Percentiles rank a stretch among this genome's conserved stretches.
These are phyloP conservation scores for Protomyces pachydermus DNA, from an alignment of 1,139 yeast genomes.

Conservation along the genomic window DNA sequence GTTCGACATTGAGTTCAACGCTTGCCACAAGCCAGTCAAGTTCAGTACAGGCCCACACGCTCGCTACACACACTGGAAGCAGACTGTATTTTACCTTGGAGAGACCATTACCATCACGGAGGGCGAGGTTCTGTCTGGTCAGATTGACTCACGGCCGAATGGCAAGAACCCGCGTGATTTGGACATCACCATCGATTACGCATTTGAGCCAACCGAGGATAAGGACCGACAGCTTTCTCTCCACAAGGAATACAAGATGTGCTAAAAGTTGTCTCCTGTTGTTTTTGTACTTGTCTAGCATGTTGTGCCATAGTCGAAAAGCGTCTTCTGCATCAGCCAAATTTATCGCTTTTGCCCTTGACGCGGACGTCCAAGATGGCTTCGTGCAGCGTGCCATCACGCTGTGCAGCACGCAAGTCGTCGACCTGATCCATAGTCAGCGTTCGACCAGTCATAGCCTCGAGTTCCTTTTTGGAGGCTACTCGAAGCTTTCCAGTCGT, in stretches of 20 bases:
- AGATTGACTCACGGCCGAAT: conserved; percentile 72
- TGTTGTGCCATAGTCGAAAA: not conserved
- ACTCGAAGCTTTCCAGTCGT: not conserved
- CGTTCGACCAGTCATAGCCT: conserved; percentile 27
- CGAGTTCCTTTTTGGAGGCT: conserved; percentile 20
- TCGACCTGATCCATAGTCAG: conserved; percentile 27
- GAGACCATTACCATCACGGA: conserved; percentile 72
- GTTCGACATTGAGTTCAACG: conserved; percentile 89
- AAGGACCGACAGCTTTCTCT: conserved; percentile 45
- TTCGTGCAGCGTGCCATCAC: conserved; percentile 27
- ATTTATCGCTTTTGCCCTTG: conserved; percentile 27
- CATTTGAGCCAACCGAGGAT: conserved; percentile 53
- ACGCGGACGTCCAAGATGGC: conserved; percentile 29
- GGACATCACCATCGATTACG: conserved; percentile 44
- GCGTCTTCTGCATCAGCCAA: conserved; percentile 6
- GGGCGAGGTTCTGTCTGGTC: conserved; percentile 72
- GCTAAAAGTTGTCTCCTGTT: conserved; percentile 40
- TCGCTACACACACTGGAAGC: conserved; percentile 71
- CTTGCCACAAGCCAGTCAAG: conserved; percentile 41
- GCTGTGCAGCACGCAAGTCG: conserved; percentile 16
- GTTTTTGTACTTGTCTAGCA: not conserved
- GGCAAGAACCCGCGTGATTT: conserved; percentile 62
- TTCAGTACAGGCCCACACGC: conserved; percentile 49
- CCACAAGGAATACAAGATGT: conserved; percentile 60
- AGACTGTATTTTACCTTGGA: conserved; percentile 80